phyloP scores from a whole-genome alignment of 495 filamentous ascomycete genomes.

The Xylaria acuta region DNA sequence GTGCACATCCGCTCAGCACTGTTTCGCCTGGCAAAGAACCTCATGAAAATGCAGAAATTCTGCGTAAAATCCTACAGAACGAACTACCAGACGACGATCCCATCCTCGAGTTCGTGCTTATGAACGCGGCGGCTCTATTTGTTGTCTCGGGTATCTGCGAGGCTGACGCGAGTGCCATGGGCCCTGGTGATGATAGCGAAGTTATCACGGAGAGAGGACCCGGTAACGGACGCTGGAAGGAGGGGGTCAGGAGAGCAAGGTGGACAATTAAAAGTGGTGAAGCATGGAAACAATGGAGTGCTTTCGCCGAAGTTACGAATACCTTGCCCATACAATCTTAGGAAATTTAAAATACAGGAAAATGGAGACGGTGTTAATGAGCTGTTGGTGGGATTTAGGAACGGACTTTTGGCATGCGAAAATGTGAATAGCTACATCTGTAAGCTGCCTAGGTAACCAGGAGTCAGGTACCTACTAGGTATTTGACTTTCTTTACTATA shows the following conservation, averaged over 20 bases:
- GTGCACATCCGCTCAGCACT: slow-evolving; percentile 70
- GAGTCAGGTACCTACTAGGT: no score
- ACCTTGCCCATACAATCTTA: slow-evolving; percentile 29
- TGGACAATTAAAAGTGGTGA: slow-evolving; percentile 84
- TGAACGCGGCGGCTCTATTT: slow-evolving; percentile 89
- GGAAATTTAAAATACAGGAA: not conserved
- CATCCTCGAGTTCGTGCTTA: slow-evolving; percentile 89
- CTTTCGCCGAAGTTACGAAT: slow-evolving; percentile 68
- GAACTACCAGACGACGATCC: slow-evolving; percentile 76
- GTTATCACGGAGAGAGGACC: slow-evolving; percentile 82
- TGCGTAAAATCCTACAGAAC: slow-evolving; percentile 76
- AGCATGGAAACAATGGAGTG: slow-evolving; percentile 74
- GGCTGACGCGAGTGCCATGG: slow-evolving; percentile 76
- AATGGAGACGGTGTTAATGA: not conserved
- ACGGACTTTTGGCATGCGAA: not conserved
- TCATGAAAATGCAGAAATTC: slow-evolving; percentile 82
- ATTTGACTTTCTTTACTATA: not conserved
- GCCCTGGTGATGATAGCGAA: slow-evolving; percentile 64
- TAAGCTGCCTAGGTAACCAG: no score
- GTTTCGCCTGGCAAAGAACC: slow-evolving; percentile 88
- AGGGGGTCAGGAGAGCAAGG: slow-evolving; percentile 81
- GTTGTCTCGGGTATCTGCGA: slow-evolving; percentile 88
- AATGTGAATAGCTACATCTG: not conserved
- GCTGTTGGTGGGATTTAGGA: not conserved
- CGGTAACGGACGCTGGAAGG: slow-evolving; percentile 88